Base-by-base conservation (phyloP, 768 basidiomycete genomes). In the Serpula lacrymans region DNA sequence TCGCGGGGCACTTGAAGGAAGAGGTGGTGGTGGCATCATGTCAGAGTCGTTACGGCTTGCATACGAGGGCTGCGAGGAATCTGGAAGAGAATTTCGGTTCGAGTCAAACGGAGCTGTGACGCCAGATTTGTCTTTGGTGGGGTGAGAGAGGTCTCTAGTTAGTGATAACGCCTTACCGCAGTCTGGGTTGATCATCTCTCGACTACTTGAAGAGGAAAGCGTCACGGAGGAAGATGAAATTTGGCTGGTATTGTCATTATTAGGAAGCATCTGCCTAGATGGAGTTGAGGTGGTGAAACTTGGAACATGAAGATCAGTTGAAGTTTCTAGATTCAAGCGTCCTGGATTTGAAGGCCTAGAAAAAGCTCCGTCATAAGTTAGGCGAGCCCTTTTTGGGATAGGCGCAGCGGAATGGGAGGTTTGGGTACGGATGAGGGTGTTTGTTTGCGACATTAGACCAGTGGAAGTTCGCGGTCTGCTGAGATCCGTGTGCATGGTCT, bases 51-150 rank as follows among this genome's bases (percentile, higher is more conserved):
- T 51, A 20, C 50, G 48, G 25, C 45, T 47, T 12, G 64, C 61
- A 20, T 59, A 57, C 3, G 55, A 53, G 14, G 52, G 54, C 18
- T 63, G 60, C 4, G 65, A 63, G 4, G 68, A 68, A 23, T 40
- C 53, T 5, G 67, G 58, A 26, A 64, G 47, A 13, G 59, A 58
- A 34, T 46, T 45, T 23, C 42, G 39, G 30, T 18, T 34, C 5
- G 39, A 13, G 17, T 24, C 48, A 27, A n/a, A n/a, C n/a, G n/a
- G n/a, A n/a, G n/a, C n/a, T n/a, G n/a, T n/a, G n/a, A n/a, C n/a
- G n/a, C n/a, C n/a, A n/a, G n/a, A n/a, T n/a, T n/a, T n/a, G n/a
- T n/a, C n/a, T n/a, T n/a, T n/a, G n/a, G n/a, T n/a, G n/a, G n/a
- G n/a, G n/a, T n/a, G n/a, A n/a, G n/a, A n/a, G n/a, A n/a, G n/a